These are phyloP conservation scores for Durusdinium trenchii DNA, from an alignment of 73 alveolate species.

Conservation along the genomic window DNA sequence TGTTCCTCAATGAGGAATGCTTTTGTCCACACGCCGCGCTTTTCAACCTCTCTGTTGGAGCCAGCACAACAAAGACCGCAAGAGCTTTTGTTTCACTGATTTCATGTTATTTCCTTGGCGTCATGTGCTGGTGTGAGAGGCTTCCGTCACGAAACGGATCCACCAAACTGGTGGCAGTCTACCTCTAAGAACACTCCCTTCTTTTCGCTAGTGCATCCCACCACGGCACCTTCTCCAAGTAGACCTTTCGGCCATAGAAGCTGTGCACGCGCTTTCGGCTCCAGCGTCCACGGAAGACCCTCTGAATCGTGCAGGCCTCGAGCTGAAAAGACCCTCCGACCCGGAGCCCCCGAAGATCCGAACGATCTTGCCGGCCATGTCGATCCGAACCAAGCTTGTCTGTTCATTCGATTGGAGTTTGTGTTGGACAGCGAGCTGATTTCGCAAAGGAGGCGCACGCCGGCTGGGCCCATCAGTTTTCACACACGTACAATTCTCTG, in stretches of 20 bases:
- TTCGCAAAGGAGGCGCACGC: no score
- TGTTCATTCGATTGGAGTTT: no score
- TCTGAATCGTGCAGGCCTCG: slow-evolving; percentile 62
- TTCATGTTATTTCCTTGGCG: not conserved
- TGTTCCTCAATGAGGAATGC: slow-evolving; percentile 54
- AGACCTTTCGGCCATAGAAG: slow-evolving; percentile 74
- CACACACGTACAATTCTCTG: not conserved
- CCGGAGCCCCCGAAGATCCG: no score
- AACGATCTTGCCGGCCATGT: no score
- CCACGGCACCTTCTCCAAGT: slow-evolving; percentile 23
- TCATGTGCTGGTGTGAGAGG: not conserved
- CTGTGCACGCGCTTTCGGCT: slow-evolving; percentile 57
- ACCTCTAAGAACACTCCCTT: no score
- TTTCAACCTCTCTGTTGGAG: slow-evolving; percentile 27
- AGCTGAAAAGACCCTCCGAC: no score
- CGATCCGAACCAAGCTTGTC: no score
- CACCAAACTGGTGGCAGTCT: no score
- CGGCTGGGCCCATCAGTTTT: no score
- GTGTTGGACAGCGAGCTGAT: no score
- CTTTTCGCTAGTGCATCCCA: not conserved
- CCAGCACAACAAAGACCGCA: no score
- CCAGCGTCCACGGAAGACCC: slow-evolving; percentile 45
- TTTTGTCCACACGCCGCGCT: slow-evolving; percentile 85
- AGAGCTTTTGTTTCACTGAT: no score
- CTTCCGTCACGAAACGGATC: not conserved